A percentile compares a stretch with the other conserved stretches of the same genome.
These are phyloP conservation scores for Aspergillus hortae DNA, from an alignment of 2,329 filamentous ascomycete genomes.

Conservation along the genomic window DNA sequence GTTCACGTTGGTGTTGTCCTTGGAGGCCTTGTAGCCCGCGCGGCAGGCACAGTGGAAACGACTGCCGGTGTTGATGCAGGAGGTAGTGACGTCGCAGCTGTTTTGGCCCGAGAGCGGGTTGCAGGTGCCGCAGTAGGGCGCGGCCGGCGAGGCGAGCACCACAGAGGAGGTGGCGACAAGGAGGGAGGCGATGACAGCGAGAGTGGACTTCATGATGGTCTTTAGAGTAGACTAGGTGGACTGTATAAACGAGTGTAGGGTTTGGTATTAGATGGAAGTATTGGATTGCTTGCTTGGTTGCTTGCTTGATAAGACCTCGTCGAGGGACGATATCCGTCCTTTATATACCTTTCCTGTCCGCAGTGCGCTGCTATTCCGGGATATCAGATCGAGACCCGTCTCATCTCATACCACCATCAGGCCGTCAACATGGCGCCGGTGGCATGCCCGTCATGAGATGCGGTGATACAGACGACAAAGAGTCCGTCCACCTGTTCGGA, in stretches of 20 bases:
- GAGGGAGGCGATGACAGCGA: constrained; percentile 21
- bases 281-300: background rate
- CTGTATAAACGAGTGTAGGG: background rate
- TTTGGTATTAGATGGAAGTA: background rate
- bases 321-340: no score
- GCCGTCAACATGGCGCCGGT: no score
- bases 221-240: constrained; percentile 11
- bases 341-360: no score
- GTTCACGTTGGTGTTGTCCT: constrained; percentile 23
- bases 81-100: constrained; percentile 41
- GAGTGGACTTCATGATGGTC: constrained; percentile 21
- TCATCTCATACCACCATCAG: no score
- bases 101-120: constrained; percentile 40
- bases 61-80: constrained; percentile 42
- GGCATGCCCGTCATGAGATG: no score
- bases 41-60: constrained; percentile 42
- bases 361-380: no score
- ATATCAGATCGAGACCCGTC: no score
- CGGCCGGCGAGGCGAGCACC: constrained; percentile 13
- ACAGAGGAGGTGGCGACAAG: constrained; percentile 22
- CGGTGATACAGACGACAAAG: no score
- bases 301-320: no score
- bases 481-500: no score
- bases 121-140: constrained; percentile 34
- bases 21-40: constrained; percentile 38